A percentile compares a stretch with the other conserved stretches of the same genome.
Conservation (phyloP, 1,139 yeast species). For the Saccharomyces pastorianus region DNA sequence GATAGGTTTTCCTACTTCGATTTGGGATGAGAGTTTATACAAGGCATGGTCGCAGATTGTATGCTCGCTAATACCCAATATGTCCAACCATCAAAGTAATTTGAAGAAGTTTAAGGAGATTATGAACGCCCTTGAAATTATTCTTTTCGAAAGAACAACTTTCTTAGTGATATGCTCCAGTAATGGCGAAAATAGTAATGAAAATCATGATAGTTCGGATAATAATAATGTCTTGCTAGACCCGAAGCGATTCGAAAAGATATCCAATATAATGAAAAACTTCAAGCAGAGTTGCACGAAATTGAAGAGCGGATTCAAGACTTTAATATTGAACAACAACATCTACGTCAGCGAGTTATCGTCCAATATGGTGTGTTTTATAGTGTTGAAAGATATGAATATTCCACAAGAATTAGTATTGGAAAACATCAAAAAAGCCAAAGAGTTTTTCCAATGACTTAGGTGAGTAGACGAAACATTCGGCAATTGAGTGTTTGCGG, state of each 20-base stretch:
- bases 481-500: neutral
- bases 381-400: slow-evolving; percentile 30
- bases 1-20: slow-evolving; percentile 90
- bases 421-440: slow-evolving; percentile 35
- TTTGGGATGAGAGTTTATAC: slow-evolving; percentile 95
- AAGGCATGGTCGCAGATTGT: slow-evolving; percentile 97
- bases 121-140: slow-evolving; percentile 82
- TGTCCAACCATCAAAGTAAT: slow-evolving; percentile 70
- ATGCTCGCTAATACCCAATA: slow-evolving; percentile 89
- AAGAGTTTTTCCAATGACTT: slow-evolving; percentile 31
- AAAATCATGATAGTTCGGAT: slow-evolving; percentile 9
- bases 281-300: slow-evolving; percentile 90
- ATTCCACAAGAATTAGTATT: slow-evolving; percentile 31
- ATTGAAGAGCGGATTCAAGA: slow-evolving; percentile 67
- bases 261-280: slow-evolving; percentile 87
- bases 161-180: slow-evolving; percentile 83
- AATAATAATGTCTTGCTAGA: slow-evolving; percentile 36
- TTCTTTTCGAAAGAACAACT: slow-evolving; percentile 87
- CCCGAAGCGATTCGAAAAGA: slow-evolving; percentile 90
- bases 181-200: slow-evolving; percentile 31
- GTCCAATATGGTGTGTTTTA: slow-evolving; percentile 36
- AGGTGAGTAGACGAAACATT: neutral
- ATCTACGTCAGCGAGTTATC: slow-evolving; percentile 40
- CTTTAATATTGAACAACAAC: slow-evolving; percentile 66
- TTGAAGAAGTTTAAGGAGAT: slow-evolving; percentile 65